phyloP scores from a whole-genome alignment of 2,329 filamentous ascomycete genomes.

The Hymenoscyphus fructigenus region DNA sequence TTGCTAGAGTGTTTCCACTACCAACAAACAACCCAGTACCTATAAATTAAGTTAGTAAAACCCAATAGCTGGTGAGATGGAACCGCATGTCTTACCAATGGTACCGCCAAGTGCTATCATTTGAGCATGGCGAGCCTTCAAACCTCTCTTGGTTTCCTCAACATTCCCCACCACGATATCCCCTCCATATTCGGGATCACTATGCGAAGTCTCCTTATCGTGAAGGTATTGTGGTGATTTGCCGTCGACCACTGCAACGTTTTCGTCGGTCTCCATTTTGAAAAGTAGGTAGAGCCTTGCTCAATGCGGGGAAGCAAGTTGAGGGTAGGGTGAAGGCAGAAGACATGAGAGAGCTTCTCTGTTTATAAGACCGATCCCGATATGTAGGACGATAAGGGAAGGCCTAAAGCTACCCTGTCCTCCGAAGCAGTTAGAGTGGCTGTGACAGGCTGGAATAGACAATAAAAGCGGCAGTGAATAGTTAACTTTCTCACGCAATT shows the following conservation, averaged over 20 bases:
- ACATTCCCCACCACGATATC: not conserved
- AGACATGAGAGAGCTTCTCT: constrained; percentile 1
- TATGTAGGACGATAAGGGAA: constrained; percentile 3
- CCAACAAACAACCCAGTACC: constrained; percentile 42
- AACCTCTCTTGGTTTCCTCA: constrained; percentile 30
- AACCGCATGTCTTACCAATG: constrained; percentile 36
- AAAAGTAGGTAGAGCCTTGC: not conserved
- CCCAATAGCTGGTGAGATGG: not conserved
- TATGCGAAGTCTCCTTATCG: not conserved
- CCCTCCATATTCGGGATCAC: constrained; percentile 16
- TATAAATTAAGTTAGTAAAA: constrained; percentile 4
- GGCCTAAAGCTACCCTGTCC: not conserved
- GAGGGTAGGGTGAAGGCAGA: not conserved
- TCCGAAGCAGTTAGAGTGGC: not conserved
- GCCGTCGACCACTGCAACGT: not conserved
- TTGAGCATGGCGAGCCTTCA: constrained; percentile 35
- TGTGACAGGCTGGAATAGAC: not conserved
- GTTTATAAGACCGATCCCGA: not conserved
- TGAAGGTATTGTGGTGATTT: constrained; percentile 3
- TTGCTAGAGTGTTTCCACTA: constrained; percentile 44
- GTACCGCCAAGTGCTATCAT: constrained; percentile 41
- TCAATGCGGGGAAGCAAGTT: not conserved
- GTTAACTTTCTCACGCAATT: not conserved
- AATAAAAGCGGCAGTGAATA: not conserved
- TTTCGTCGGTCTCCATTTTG: not conserved